Base-by-base conservation (phyloP, 305 asterid species). In the Plantago rigida region DNA sequence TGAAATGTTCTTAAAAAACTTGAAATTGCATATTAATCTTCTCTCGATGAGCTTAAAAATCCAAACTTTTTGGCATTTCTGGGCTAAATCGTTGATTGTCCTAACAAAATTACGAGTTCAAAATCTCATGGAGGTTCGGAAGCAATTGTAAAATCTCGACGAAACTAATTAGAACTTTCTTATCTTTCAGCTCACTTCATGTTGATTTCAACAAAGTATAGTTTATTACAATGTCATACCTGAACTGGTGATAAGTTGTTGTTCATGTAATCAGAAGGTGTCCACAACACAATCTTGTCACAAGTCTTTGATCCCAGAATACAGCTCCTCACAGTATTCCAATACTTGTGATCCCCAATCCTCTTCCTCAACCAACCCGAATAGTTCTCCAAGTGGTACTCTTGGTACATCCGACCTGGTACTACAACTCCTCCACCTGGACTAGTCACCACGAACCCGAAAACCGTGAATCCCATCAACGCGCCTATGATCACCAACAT, bases 401-500 rank as follows among this genome's bases (percentile, higher is more conserved):
- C 96, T 66, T 62, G 68, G 45, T 88, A 92, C 2, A 28, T 63
- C 75, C 91, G 75, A 0, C 99, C 96, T 4, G 79, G 63, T 41
- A 92, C 89, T 0, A 5, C 71, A 1, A 56, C 62, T 3, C 89
- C 96, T 0, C 96, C 94, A 0, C 95, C 93, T 5, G 75, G 79
- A 62, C 87, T 73, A 13, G 99, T 88, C 0, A 92, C 89, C 0
- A 83, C 85, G 73, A 92, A 85, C 47, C 99, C 99, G 56, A 92
- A 92, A 0, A 92, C 65, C 0, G 96, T 86, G 9, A 92, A 44
- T 0, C 72, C 95, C 85, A 92, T 82, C 17, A 92, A 64, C 0
- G 89, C 70, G 0, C 79, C 94, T 36, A 92, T 92, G 28, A 89
- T 83, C 11, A 86, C 28, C 46, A 92, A 59, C 99, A 89, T 92